Percentiles rank a stretch among this genome's conserved stretches.
phyloP scores from a whole-genome alignment of 257 asterid species.

The Eucommia ulmoides region DNA sequence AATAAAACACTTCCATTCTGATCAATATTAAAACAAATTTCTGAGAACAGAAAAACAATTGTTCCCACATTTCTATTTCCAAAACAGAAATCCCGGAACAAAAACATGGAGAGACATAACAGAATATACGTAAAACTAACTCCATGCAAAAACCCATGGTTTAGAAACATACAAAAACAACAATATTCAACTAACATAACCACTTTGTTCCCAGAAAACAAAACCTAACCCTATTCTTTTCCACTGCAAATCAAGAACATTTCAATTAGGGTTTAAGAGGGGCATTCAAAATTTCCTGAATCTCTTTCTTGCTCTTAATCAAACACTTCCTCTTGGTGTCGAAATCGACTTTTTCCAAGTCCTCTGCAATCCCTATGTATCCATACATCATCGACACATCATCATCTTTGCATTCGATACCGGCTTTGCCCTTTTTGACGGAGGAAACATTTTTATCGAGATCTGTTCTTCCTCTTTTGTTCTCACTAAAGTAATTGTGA shows the following conservation, averaged over 20 bases:
- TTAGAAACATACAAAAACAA: no score
- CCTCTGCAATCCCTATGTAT: conserved; percentile 25
- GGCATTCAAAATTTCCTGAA: conserved; percentile 18
- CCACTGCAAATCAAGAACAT: background rate
- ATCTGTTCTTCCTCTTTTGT: conserved; percentile 17
- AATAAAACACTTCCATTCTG: no score
- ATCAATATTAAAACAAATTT: no score
- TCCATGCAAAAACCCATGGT: no score
- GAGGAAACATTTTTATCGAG: conserved; percentile 6
- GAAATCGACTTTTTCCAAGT: conserved; percentile 26
- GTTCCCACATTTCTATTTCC: conserved; percentile 5
- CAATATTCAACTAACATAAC: no score
- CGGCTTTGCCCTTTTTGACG: background rate
- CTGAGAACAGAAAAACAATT: no score
- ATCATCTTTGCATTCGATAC: conserved; percentile 6
- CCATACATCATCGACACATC: conserved; percentile 19
- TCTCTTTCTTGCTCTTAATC: conserved; percentile 23
- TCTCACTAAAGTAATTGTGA: conserved; percentile 17
- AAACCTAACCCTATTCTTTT: no score
- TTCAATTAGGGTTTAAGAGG: conserved; percentile 11
- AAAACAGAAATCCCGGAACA: background rate
- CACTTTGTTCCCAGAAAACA: no score
- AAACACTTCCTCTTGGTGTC: conserved; percentile 22
- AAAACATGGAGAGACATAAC: background rate
- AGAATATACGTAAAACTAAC: background rate